phyloP scores from a whole-genome alignment of 1,284 basidiomycete genomes.

The Limonomyces culmigenus region DNA sequence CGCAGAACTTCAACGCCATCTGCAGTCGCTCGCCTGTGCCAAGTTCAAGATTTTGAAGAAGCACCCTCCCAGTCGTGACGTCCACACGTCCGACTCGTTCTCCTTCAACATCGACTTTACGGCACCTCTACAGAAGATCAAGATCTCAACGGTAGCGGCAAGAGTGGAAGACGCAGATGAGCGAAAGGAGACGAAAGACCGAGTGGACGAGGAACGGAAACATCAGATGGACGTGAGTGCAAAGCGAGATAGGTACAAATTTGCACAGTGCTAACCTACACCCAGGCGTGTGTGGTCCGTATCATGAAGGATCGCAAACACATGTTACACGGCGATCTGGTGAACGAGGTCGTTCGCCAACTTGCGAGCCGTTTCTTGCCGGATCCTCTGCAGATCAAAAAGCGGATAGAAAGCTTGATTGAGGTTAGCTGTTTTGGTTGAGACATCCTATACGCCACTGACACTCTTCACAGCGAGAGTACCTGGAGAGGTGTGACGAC shows the following conservation, averaged over 20 bases:
- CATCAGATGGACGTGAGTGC: constrained; percentile 83
- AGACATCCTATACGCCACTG: not conserved
- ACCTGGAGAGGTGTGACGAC: constrained; percentile 64
- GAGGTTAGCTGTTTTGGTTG: constrained; percentile 40
- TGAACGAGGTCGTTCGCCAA: constrained; percentile 85
- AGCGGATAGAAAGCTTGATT: constrained; percentile 85
- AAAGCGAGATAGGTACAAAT: too few species aligned
- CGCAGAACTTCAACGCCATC: constrained; percentile 70
- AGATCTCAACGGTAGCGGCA: constrained; percentile 81
- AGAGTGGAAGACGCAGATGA: constrained; percentile 81
- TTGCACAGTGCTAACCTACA: too few species aligned
- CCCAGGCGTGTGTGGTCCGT: constrained; percentile 87
- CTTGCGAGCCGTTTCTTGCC: constrained; percentile 77
- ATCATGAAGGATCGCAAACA: constrained; percentile 96
- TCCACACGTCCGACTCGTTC: constrained; percentile 66
- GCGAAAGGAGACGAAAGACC: constrained; percentile 78
- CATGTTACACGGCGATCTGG: constrained; percentile 78
- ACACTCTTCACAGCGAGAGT: constrained; percentile 41
- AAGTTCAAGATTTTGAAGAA: constrained; percentile 92
- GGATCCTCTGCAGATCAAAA: constrained; percentile 78
- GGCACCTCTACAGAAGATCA: constrained; percentile 75
- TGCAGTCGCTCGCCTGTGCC: constrained; percentile 95
- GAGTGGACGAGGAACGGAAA: constrained; percentile 85
- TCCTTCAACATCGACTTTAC: constrained; percentile 80
- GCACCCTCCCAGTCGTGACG: constrained; percentile 75